Percentiles rank a stretch among this genome's conserved stretches.
phyloP scores from a whole-genome alignment of 2,329 filamentous ascomycete species.

The Lachnellula willkommii region DNA sequence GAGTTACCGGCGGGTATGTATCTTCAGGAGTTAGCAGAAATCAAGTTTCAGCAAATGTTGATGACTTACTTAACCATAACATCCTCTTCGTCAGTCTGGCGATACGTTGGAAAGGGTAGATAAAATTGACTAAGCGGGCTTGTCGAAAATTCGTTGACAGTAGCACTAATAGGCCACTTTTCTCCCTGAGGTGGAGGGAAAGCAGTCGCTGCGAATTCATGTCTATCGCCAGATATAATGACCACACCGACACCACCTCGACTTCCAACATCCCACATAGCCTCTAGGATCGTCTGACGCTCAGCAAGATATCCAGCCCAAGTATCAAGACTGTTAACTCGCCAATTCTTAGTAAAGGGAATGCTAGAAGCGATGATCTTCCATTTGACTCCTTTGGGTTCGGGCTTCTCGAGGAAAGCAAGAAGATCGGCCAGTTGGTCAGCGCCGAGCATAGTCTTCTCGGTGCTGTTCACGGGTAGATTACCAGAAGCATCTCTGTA shows the following conservation, averaged over 20 bases:
- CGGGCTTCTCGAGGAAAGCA: slow-evolving; percentile 66
- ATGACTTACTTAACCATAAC: slow-evolving; percentile 70
- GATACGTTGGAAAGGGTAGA: slow-evolving; percentile 76
- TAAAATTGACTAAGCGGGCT: slow-evolving; percentile 94
- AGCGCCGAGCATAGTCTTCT: slow-evolving; percentile 82
- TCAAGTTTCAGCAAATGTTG: background rate
- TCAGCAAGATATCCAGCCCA: slow-evolving; percentile 91
- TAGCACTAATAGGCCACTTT: slow-evolving; percentile 56
- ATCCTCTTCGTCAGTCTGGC: slow-evolving; percentile 75
- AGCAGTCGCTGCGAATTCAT: slow-evolving; percentile 90
- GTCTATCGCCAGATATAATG: slow-evolving; percentile 84
- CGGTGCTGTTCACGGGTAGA: slow-evolving; percentile 51
- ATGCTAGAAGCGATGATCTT: slow-evolving; percentile 88
- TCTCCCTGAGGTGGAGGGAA: slow-evolving; percentile 59
- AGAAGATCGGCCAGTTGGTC: slow-evolving; percentile 76
- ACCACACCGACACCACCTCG: slow-evolving; percentile 69
- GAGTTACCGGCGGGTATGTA: slow-evolving; percentile 80
- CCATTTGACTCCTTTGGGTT: slow-evolving; percentile 77
- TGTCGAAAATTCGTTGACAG: slow-evolving; percentile 86
- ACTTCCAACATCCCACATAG: slow-evolving; percentile 83
- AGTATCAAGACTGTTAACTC: slow-evolving; percentile 78
- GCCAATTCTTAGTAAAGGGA: slow-evolving; percentile 98
- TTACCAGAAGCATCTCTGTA: slow-evolving; percentile 68
- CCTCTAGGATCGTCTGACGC: slow-evolving; percentile 72
- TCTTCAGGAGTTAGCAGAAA: slow-evolving; percentile 37